A percentile compares a stretch with the other conserved stretches of the same genome.
phyloP scores from a whole-genome alignment of 2,329 filamentous ascomycete species.

The Epichloe uncinata region DNA sequence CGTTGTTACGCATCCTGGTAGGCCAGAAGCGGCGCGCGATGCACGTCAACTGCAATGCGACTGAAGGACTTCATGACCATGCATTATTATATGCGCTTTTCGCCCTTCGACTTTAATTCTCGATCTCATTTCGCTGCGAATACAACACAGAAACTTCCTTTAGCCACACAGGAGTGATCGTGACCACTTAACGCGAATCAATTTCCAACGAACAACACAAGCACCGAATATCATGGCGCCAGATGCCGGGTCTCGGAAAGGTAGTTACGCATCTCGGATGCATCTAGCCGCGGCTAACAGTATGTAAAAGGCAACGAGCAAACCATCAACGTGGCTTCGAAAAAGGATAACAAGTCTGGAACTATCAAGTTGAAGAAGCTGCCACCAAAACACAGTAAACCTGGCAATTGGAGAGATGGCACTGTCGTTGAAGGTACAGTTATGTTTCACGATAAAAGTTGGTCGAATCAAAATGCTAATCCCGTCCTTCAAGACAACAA shows the following conservation, averaged over 20 bases:
- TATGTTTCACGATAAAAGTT: background rate
- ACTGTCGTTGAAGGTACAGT: slow-evolving; percentile 46
- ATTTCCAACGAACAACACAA: background rate
- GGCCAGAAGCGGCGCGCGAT: background rate
- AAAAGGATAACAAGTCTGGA: slow-evolving; percentile 37
- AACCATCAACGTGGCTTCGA: slow-evolving; percentile 50
- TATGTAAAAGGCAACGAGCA: slow-evolving; percentile 24
- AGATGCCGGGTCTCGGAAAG: slow-evolving; percentile 16
- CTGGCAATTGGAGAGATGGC: slow-evolving; percentile 61
- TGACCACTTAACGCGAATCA: background rate
- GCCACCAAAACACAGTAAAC: slow-evolving; percentile 47
- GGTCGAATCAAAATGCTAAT: background rate
- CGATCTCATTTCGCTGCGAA: background rate
- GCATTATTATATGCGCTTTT: background rate
- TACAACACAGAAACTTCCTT: background rate
- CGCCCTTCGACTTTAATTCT: background rate
- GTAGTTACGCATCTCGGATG: slow-evolving; percentile 7
- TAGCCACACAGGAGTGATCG: background rate
- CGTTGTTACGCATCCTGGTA: background rate
- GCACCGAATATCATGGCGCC: slow-evolving; percentile 9
- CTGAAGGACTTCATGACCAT: background rate
- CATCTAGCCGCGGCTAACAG: background rate
- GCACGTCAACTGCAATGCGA: background rate
- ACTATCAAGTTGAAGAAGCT: slow-evolving; percentile 50
- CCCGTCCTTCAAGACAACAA: slow-evolving; percentile 33